Percentiles rank a stretch among this genome's conserved stretches.
phyloP scores from a whole-genome alignment of 208 protist species.

The Angomonas desouzai region DNA sequence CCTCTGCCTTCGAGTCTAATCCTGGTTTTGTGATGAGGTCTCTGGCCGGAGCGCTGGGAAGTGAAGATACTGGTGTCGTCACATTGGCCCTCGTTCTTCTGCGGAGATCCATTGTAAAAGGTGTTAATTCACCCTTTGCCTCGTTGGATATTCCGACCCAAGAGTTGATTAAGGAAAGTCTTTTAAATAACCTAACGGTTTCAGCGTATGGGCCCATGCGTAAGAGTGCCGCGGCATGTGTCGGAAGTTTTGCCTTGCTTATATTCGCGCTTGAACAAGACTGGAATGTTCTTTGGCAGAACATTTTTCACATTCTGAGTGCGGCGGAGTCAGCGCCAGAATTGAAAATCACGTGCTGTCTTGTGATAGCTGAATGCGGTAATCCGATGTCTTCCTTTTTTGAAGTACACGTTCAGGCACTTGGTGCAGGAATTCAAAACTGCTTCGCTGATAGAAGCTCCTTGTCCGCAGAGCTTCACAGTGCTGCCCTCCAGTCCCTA shows the following conservation, averaged over 20 bases:
- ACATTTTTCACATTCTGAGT: slow-evolving; percentile 57
- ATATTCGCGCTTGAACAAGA: slow-evolving; percentile 54
- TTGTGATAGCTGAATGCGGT: slow-evolving; percentile 60
- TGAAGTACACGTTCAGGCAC: slow-evolving; percentile 23
- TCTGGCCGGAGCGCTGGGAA: slow-evolving; percentile 44
- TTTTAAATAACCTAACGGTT: slow-evolving; percentile 59
- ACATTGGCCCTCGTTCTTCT: slow-evolving; percentile 70
- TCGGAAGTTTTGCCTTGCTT: slow-evolving; percentile 64
- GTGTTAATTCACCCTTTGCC: slow-evolving; percentile 43
- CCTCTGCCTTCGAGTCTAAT: slow-evolving; percentile 30
- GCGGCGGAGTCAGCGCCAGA: slow-evolving; percentile 30
- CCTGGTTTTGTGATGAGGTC: slow-evolving; percentile 57
- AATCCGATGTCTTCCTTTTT: slow-evolving; percentile 55
- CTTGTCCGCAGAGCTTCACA: slow-evolving; percentile 26
- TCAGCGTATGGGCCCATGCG: slow-evolving; percentile 48
- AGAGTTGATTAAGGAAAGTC: slow-evolving; percentile 36
- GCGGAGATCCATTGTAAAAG: slow-evolving; percentile 63
- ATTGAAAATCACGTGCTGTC: slow-evolving; percentile 73
- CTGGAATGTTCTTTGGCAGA: slow-evolving; percentile 77
- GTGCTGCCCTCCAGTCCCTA: slow-evolving; percentile 31
- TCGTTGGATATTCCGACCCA: slow-evolving; percentile 38
- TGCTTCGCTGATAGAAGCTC: slow-evolving; percentile 35
- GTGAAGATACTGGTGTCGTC: slow-evolving; percentile 30
- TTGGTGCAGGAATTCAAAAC: slow-evolving; percentile 49
- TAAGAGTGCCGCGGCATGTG: slow-evolving; percentile 63